Evolutionary conservation across 1,284 basidiomycete genomes (phyloP), one percentile per base, ranked within the genome.

Genomic region (Boletellus dicymbophilus): DNA sequence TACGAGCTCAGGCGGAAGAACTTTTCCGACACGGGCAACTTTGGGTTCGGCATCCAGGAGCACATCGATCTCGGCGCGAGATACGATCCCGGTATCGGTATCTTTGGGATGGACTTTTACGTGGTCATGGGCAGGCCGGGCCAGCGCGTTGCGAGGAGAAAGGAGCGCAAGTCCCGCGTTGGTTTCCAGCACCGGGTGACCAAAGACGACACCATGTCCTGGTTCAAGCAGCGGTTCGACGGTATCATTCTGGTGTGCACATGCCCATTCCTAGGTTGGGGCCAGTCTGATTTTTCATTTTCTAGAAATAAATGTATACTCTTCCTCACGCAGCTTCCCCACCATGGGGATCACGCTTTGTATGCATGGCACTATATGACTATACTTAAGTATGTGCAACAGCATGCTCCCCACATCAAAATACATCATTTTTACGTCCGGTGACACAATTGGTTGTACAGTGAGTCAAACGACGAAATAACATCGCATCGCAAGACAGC

Each of bases 221-320:
- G 95, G 95, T 98, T 95, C 93, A 98, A 97, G 85, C 90, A 95
- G 79, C 84, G 95, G 67, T 97, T 96, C 81, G 94, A 97, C 72
- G 94, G 93, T 80, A 95, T 96, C 74, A 94, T 96, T 76, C 72
- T 90, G 70, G 89, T 91, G 65, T 60, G 88, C 79, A 12, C n/a
- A 20, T 11, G 8, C 4, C 27, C 37, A 31, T 44, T 10, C 16
- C 21, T 6, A 12, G 8, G 9, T 6, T 3, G 27, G 13, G 16
- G 11, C 9, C 11, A 5, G 20, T 41, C 31, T 52, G 33, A 59
- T 20, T 0, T 7, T 2, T 2, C 11, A 15, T 41, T 25, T 37
- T 28, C 16, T 40, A 65, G 66, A 65, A 65, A 68, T 65, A 53
- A 65, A 59, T 31, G 56, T 53, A 30, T 36, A 43, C 33, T 36